Evolutionary conservation across 2,329 filamentous ascomycete species (phyloP).

Genomic region (Lasiodiplodia citricola): DNA sequence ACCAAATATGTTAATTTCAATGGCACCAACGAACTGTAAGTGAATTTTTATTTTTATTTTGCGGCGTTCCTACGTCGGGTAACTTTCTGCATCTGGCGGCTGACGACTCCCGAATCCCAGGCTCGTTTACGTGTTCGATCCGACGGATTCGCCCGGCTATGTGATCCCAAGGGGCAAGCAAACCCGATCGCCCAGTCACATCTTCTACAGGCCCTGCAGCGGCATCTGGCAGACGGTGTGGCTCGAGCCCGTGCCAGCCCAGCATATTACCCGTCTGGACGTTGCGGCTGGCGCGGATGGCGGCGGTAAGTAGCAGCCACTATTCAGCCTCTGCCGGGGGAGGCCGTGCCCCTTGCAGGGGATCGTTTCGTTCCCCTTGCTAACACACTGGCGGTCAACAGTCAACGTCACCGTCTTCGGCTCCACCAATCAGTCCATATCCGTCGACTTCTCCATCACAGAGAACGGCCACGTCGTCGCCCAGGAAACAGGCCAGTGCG

Average conservation of each 20-base stretch:
- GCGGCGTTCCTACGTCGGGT: neutral
- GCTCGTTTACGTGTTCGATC: constrained; percentile 70
- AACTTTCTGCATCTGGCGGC: neutral
- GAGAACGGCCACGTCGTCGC: constrained; percentile 50
- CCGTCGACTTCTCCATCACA: constrained; percentile 47
- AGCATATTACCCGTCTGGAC: constrained; percentile 65
- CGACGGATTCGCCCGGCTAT: constrained; percentile 62
- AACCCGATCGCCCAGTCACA: constrained; percentile 61
- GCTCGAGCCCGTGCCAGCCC: constrained; percentile 66
- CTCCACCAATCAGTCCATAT: constrained; percentile 42
- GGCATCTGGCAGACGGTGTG: constrained; percentile 79
- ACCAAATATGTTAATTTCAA: constrained; percentile 52
- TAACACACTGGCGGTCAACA: constrained; percentile 34
- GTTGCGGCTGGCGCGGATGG: constrained; percentile 55
- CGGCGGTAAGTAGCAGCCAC: constrained; percentile 32
- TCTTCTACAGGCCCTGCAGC: constrained; percentile 74
- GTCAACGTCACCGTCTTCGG: constrained; percentile 63
- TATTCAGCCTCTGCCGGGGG: neutral
- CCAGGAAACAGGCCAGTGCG: constrained; percentile 52
- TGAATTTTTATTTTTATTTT: constrained; percentile 20
- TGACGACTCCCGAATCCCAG: constrained; percentile 40
- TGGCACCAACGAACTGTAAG: constrained; percentile 61
- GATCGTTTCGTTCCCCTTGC: neutral
- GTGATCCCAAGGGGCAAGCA: constrained; percentile 73
- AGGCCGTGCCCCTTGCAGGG: neutral